Evolutionary conservation across 208 protist species (phyloP), one percentile per base, ranked within the genome.

Genomic region (Leishmania mexicana): DNA sequence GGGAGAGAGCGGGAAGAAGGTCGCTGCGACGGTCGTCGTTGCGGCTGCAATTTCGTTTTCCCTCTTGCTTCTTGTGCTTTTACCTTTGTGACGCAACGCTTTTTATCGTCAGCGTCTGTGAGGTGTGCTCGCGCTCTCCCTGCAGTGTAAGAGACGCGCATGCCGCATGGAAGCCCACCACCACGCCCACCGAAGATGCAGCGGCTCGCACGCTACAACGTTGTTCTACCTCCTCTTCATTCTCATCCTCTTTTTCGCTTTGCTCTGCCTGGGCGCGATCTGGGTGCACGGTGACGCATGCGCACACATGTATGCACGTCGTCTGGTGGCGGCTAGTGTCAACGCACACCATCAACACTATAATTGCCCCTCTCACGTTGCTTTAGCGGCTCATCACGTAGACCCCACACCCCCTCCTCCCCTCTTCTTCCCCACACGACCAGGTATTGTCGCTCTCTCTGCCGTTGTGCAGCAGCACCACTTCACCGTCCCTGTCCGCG

Each of bases 221-320:
- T 78, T 0, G 1, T 31, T 4, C n/a, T 15, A 13, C 54, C 38
- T 76, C 28, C n/a, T 38, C 28, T 5, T 51, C 65, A 45, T 71
- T 45, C 54, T 80, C 38, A 15, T 31, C 17, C 38, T 47, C n/a
- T 5, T 72, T 31, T 28, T 68, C 13, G 10, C 21, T 47, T 40
- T 68, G 24, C n/a, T 78, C 35, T 67, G 19, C 19, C 21, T 3
- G 45, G 54, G 3, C 71, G 11, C 40, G 31, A 21, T 40, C 21
- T 31, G 40, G 51, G 40, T 15, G 40, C 71, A 53, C n/a, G 13
- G 2, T 57, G 8, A 57, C 47, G 10, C 31, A 73, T 40, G 45
- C 42, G 65, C 57, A 78, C 38, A 77, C 35, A 65, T 31, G n/a
- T 45, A 81, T 51, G 31, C 58, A 75, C 76, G 24, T 76, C n/a